A percentile compares a stretch with the other conserved stretches of the same genome.
These are phyloP conservation scores for Scenedesmus sp. DNA, from an alignment of 163 green algal species.

Conservation along the genomic window DNA sequence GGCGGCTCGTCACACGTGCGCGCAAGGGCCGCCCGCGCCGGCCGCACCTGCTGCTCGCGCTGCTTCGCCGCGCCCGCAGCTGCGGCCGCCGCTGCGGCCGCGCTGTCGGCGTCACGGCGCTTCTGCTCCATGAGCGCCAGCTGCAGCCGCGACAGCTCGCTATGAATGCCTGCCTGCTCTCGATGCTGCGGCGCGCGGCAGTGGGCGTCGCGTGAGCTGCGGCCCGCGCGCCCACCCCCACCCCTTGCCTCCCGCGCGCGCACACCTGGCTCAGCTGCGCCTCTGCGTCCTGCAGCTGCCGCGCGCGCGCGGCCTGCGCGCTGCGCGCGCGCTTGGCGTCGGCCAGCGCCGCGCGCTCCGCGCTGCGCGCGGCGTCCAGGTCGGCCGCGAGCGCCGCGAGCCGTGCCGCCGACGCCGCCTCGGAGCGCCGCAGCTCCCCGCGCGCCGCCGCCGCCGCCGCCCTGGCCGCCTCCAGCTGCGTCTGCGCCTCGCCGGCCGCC, in stretches of 20 bases:
- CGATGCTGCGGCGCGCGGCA: not conserved
- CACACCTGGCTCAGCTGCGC: conserved; percentile 20
- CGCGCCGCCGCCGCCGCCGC: not conserved
- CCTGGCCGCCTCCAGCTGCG: conserved; percentile 3
- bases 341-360: conserved; percentile 13
- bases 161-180: conserved; percentile 22
- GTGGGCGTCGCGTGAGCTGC: not conserved
- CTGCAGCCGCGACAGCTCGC: conserved; percentile 21
- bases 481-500: not conserved
- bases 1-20: not conserved
- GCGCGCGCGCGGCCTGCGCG: conserved; percentile 1
- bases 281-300: conserved; percentile 29
- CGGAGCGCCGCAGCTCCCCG: conserved; percentile 4
- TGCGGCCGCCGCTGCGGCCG: conserved; percentile 16
- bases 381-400: conserved; percentile 20
- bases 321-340: conserved; percentile 3
- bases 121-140: conserved; percentile 23
- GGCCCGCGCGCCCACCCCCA: not conserved
- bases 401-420: conserved; percentile 16
- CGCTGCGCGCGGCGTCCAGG: conserved; percentile 2
- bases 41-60: conserved; percentile 29
- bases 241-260: not conserved
- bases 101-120: conserved; percentile 2
- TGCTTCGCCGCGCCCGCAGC: too few species aligned
- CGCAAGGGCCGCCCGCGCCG: not conserved